phyloP scores from a whole-genome alignment of 208 protist genomes.

The Leishmania lainsoni region DNA sequence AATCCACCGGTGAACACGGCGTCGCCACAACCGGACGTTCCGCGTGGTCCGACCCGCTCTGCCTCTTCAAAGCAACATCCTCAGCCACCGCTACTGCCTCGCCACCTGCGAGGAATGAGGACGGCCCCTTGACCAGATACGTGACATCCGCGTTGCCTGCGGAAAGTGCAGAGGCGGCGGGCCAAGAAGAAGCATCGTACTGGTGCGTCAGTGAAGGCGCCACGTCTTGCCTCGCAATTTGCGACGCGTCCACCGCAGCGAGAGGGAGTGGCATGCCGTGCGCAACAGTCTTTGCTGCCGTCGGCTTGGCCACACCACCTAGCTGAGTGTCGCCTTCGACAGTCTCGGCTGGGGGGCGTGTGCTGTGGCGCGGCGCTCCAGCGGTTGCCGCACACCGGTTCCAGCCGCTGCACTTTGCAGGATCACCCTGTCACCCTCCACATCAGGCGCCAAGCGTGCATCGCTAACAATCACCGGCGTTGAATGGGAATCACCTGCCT shows the following conservation, averaged over 20 bases:
- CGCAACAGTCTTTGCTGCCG: neutral
- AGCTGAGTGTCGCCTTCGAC: neutral
- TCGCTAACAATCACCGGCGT: conserved; percentile 9
- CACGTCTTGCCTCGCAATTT: neutral
- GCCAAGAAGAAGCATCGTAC: neutral
- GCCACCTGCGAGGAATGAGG: neutral
- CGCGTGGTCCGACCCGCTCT: neutral
- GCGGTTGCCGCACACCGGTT: neutral
- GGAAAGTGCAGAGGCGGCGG: neutral
- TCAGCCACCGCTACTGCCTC: neutral
- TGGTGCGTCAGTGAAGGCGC: neutral
- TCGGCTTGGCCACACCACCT: neutral
- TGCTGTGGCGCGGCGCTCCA: conserved; percentile 4
- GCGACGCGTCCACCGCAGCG: neutral
- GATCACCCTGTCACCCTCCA: neutral
- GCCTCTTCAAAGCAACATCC: neutral
- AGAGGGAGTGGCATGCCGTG: neutral
- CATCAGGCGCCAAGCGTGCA: neutral
- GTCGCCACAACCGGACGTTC: neutral
- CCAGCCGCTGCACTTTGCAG: neutral
- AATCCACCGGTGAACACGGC: conserved; percentile 2
- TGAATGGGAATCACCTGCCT: conserved; percentile 8
- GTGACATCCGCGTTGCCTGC: neutral
- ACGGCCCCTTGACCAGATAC: neutral
- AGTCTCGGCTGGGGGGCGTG: conserved; percentile 3